Conservation (phyloP, 139 green algal species). For the Closterium sp. region DNA sequence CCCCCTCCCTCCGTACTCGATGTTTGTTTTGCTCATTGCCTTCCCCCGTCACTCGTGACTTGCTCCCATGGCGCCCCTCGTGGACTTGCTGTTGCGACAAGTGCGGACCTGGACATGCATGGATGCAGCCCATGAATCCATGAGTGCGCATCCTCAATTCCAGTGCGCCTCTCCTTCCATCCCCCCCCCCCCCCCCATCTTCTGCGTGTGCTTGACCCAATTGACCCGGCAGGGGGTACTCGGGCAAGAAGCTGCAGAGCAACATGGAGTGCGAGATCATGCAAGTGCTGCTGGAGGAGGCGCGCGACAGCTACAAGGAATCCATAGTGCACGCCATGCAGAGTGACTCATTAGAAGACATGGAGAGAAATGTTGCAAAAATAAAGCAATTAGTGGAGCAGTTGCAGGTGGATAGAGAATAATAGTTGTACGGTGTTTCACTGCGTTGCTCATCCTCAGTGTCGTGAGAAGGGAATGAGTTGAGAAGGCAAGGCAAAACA, state of each 20-base stretch:
- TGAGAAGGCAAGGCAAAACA: no score
- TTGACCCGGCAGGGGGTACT: constrained; percentile 69
- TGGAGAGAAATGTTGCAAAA: not conserved
- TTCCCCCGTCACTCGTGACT: no score
- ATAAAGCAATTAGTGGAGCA: no score
- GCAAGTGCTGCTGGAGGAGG: constrained; percentile 90
- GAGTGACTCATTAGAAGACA: not conserved
- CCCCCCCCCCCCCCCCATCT: not conserved
- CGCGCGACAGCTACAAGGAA: constrained; percentile 82
- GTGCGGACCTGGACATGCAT: no score
- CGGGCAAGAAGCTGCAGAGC: constrained; percentile 80
- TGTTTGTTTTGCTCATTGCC: not conserved
- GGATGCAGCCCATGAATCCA: no score
- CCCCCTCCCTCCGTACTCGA: no score
- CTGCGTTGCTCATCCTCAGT: no score
- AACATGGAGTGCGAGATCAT: constrained; percentile 97
- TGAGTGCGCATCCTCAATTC: no score
- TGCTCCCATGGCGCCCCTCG: no score
- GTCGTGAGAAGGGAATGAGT: no score
- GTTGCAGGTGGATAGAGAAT: not conserved
- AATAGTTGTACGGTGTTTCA: not conserved
- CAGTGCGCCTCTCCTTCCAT: no score
- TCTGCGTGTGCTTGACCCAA: constrained; percentile 17
- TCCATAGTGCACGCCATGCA: constrained; percentile 70
- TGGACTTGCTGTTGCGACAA: no score